Evolutionary conservation across 768 basidiomycete species (phyloP), one percentile per base, ranked within the genome.

Genomic region (Inosperma sp.): DNA sequence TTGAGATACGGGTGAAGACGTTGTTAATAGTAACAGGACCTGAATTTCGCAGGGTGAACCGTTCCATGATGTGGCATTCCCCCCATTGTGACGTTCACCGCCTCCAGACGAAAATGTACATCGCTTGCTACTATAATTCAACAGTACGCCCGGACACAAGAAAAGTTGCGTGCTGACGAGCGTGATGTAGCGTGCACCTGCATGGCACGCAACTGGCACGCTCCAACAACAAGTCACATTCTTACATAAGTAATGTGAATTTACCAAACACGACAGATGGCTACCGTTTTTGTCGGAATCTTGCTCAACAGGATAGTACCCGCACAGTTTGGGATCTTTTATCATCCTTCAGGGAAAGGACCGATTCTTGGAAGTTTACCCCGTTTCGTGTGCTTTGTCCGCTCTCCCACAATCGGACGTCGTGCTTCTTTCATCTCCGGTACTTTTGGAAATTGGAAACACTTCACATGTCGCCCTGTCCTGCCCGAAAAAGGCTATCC

Each of bases 401-500:
- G 74, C 81, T n/a, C 67, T 84, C 33, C 82, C 79, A 49, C 72
- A 74, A 7, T 77, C 76, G 2, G 84, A 86, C 62, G 62, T 86
- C 16, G 57, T 82, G 8, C 60, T 84, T 16, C 66, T 84, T 25
- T 64, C 65, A 29, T 62, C 59, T 40, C 44, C 58, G 40, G 22
- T 66, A 6, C 61, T 65, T 3, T 37, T 51, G 12, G 60, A 54
- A 16, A 47, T 49, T 78, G 14, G 72, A 68, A 16, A 64, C 79
- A 1, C 71, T 86, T 4, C 82, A 83, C 3, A 68, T 86, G 17
- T 81, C 79, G 19, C 83, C 81, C 4, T 87, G 83, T 64, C 83
- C 85, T 0, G 74, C 71, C 2, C 73, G 70, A 0, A 61, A 64
- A 2, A 83, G 56, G 74, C 82, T 48, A 79, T 83, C 29, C 59